Evolutionary conservation across 2,329 filamentous ascomycete species (phyloP).

Genomic region (Ophiostoma sp.): DNA sequence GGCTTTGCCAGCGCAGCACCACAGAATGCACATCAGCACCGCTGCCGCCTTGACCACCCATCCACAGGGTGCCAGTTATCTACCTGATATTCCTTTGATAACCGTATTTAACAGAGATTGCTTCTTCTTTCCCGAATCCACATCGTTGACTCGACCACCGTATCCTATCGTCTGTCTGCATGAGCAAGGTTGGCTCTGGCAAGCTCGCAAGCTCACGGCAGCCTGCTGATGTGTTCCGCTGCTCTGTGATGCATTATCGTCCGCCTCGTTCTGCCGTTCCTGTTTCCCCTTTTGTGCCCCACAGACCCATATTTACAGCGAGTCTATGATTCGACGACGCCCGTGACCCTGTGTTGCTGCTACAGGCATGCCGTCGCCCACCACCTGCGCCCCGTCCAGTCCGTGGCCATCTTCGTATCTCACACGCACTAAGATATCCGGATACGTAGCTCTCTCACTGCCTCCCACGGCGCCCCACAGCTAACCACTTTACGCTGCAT

Average conservation of each 20-base stretch:
- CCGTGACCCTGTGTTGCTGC: not conserved
- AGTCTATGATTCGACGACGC: not conserved
- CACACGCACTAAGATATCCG: not conserved
- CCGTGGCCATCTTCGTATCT: not conserved
- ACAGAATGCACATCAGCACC: too few species aligned
- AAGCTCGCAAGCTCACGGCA: constrained; percentile 13
- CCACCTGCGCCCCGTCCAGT: not conserved
- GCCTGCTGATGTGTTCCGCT: constrained; percentile 16
- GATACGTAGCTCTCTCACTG: not conserved
- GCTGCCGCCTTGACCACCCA: too few species aligned
- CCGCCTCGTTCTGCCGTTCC: not conserved
- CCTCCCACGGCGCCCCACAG: constrained; percentile 16
- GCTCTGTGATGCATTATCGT: constrained; percentile 8
- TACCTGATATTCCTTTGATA: not conserved
- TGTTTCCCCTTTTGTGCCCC: constrained; percentile 11
- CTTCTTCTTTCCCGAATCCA: not conserved
- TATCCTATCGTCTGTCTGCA: not conserved
- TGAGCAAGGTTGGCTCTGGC: not conserved
- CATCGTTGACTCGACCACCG: not conserved
- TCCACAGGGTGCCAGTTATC: too few species aligned
- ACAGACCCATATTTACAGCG: not conserved
- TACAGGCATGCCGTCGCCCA: not conserved
- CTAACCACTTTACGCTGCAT: constrained; percentile 16
- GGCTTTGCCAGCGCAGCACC: too few species aligned
- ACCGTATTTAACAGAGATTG: too few species aligned